These are phyloP conservation scores for Anthracocystis walkeri DNA, from an alignment of 1,284 basidiomycete species.

Conservation along the genomic window DNA sequence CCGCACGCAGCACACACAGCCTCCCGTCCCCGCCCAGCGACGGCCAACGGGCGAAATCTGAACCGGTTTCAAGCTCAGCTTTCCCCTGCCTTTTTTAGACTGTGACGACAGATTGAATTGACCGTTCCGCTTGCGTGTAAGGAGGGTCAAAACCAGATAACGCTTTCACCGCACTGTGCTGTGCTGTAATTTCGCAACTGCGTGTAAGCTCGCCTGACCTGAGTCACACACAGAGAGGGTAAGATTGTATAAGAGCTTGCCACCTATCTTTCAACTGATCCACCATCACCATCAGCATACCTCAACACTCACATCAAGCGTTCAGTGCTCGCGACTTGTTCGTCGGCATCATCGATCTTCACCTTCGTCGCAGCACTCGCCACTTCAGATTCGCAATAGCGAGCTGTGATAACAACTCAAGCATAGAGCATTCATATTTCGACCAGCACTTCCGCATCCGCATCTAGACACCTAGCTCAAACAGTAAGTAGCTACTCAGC, in stretches of 20 bases:
- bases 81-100: not conserved
- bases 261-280: slow-evolving; percentile 5
- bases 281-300: slow-evolving; percentile 10
- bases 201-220: slow-evolving; percentile 37
- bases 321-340: not conserved
- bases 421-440: not conserved
- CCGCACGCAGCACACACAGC: slow-evolving; percentile 1
- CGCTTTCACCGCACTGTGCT: slow-evolving; percentile 16
- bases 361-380: not conserved
- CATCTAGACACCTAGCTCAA: slow-evolving; percentile 8
- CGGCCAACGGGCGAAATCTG: slow-evolving; percentile 5
- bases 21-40: not conserved
- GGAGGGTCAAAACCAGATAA: not conserved
- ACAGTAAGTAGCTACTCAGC: slow-evolving; percentile 26
- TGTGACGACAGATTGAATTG: slow-evolving; percentile 3
- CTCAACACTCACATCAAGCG: not conserved
- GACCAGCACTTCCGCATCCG: not conserved
- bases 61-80: slow-evolving; percentile 10
- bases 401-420: not conserved
- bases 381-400: not conserved
- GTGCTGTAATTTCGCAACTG: slow-evolving; percentile 5
- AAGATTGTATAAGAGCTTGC: slow-evolving; percentile 34
- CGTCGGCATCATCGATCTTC: slow-evolving; percentile 9
- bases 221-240: slow-evolving; percentile 26
- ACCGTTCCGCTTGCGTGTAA: not conserved